These are phyloP conservation scores for Bipolaris bicolor DNA, from an alignment of 2,329 filamentous ascomycete genomes.

Conservation along the genomic window DNA sequence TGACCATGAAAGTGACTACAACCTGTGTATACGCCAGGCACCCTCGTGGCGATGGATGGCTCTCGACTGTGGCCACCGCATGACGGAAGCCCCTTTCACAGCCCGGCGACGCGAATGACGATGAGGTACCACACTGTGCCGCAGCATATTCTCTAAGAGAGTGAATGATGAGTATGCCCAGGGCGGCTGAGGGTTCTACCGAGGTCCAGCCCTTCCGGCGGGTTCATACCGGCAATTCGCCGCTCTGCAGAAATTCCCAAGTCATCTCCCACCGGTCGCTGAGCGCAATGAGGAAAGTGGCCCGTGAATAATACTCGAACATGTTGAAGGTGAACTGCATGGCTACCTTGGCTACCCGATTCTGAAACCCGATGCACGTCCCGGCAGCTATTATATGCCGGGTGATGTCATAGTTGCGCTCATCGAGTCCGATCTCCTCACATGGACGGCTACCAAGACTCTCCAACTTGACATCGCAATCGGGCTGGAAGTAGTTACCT, in stretches of 20 bases:
- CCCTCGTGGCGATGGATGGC: neutral
- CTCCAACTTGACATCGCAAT: neutral
- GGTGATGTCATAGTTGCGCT: neutral
- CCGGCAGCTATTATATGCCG: neutral
- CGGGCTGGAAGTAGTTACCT: neutral
- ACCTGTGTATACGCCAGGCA: neutral
- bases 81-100: neutral
- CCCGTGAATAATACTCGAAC: neutral
- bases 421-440: neutral
- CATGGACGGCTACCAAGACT: neutral
- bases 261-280: neutral
- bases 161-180: neutral
- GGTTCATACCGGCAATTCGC: neutral
- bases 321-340: neutral
- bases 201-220: neutral
- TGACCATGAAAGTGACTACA: neutral
- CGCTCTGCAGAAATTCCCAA: neutral
- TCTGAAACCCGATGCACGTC: neutral
- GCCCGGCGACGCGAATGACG: neutral
- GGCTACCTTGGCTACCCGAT: neutral
- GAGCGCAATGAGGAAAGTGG: neutral
- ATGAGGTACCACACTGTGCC: neutral
- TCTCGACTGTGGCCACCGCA: neutral
- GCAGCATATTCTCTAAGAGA: neutral
- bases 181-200: neutral